Conservation (phyloP, 148 eudicot genomes). For the Vaccinium macrocarpon region DNA sequence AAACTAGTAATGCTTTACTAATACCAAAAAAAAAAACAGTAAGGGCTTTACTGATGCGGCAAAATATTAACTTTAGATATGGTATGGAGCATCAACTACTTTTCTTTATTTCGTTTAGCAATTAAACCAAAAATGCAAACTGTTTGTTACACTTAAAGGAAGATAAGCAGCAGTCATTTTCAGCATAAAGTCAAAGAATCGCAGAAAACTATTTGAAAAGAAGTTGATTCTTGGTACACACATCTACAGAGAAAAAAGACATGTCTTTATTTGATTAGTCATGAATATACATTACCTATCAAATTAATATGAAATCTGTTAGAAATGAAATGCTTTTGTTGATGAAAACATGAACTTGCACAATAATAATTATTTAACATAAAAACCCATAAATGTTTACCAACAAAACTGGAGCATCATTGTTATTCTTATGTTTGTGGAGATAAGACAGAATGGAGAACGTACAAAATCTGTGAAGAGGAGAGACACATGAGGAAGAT, state of each 20-base stretch:
- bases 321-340: background rate
- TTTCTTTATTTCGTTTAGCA: background rate
- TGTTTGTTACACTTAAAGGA: background rate
- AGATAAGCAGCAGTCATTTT: background rate
- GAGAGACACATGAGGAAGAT: conserved; percentile 97
- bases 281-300: background rate
- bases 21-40: background rate
- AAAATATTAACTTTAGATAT: background rate
- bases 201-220: background rate
- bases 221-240: background rate
- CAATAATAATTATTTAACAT: background rate
- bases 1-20: background rate
- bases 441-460: conserved; percentile 10
- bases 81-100: background rate
- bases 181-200: background rate
- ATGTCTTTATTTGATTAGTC: background rate
- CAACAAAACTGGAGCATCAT: background rate
- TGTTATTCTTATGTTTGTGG: background rate
- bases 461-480: conserved; percentile 93
- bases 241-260: background rate
- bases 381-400: background rate
- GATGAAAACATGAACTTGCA: background rate
- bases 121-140: background rate
- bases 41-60: background rate
- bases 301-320: no score